Conservation (phyloP, 2,329 filamentous ascomycete species). For the Penicillium sp. region DNA sequence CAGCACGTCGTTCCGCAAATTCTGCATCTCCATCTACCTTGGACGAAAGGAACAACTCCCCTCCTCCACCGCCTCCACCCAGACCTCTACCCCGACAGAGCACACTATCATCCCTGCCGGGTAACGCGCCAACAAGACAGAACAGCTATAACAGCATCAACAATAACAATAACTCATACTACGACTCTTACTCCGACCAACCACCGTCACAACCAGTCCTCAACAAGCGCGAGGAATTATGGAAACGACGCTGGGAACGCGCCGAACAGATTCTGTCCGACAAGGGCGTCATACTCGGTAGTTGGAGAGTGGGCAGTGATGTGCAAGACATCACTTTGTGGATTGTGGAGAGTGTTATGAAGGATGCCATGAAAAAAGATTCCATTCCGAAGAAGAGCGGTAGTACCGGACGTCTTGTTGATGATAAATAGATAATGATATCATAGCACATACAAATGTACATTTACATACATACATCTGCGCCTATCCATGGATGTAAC, state of each 20-base stretch:
- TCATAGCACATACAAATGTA: not conserved
- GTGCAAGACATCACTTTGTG: conserved; percentile 41
- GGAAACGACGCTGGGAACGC: conserved; percentile 46
- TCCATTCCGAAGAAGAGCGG: not conserved
- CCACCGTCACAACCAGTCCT: conserved; percentile 29
- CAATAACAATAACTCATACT: conserved; percentile 11
- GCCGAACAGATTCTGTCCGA: conserved; percentile 41
- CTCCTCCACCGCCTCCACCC: conserved; percentile 11
- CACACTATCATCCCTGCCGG: conserved; percentile 2
- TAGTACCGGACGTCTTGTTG: not conserved
- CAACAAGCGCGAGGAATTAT: conserved; percentile 48
- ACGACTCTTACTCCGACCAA: conserved; percentile 14
- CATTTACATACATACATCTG: not conserved
- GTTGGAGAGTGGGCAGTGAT: conserved; percentile 46
- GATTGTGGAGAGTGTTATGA: conserved; percentile 39
- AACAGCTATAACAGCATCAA: not conserved
- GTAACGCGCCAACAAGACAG: not conserved
- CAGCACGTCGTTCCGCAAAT: conserved; percentile 20
- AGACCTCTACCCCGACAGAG: not conserved
- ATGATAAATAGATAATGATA: not conserved
- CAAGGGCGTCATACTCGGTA: conserved; percentile 41
- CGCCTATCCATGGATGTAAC: no score
- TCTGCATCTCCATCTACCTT: not conserved
- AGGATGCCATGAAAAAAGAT: conserved; percentile 30
- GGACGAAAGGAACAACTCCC: conserved; percentile 13